These are phyloP conservation scores for Trichoderma polysporum DNA, from an alignment of 2,329 filamentous ascomycete genomes.

Conservation along the genomic window DNA sequence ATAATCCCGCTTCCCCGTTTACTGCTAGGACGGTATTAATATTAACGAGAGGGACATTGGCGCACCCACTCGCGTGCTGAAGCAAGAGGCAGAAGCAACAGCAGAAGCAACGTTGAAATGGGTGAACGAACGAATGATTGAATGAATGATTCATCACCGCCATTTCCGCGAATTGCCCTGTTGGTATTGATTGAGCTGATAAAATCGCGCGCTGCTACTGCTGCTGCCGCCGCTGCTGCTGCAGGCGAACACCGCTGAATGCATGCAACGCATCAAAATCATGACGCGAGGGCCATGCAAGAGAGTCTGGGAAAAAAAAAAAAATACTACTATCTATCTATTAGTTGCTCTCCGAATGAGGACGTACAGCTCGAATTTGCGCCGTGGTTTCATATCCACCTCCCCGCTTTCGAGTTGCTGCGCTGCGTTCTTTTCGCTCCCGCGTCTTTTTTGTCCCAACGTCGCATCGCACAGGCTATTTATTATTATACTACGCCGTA, in stretches of 20 bases:
- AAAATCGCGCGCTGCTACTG: too few species aligned
- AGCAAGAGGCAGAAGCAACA: not conserved
- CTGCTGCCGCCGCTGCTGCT: too few species aligned
- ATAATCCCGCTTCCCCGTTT: slow-evolving; percentile 5
- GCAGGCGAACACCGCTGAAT: slow-evolving; percentile 8
- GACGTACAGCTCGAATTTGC: slow-evolving; percentile 11
- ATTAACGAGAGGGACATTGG: not conserved
- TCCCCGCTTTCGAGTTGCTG: slow-evolving; percentile 1
- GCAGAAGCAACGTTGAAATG: not conserved
- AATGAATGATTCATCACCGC: slow-evolving; percentile 6
- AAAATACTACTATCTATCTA: not conserved
- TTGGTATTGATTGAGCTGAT: too few species aligned
- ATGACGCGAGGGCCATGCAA: not conserved
- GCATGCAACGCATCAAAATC: not conserved
- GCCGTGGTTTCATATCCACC: slow-evolving; percentile 4
- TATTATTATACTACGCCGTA: not conserved
- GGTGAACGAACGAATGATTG: not conserved
- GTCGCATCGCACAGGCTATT: not conserved
- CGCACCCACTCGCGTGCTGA: not conserved
- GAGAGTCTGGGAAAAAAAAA: not conserved
- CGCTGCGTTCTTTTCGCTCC: not conserved
- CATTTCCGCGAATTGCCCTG: not conserved
- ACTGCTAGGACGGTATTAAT: not conserved
- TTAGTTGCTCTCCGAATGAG: not conserved
- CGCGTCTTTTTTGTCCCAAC: not conserved